Base-by-base conservation (phyloP, 2,329 filamentous ascomycete species). In the Fonsecaea erecta region DNA sequence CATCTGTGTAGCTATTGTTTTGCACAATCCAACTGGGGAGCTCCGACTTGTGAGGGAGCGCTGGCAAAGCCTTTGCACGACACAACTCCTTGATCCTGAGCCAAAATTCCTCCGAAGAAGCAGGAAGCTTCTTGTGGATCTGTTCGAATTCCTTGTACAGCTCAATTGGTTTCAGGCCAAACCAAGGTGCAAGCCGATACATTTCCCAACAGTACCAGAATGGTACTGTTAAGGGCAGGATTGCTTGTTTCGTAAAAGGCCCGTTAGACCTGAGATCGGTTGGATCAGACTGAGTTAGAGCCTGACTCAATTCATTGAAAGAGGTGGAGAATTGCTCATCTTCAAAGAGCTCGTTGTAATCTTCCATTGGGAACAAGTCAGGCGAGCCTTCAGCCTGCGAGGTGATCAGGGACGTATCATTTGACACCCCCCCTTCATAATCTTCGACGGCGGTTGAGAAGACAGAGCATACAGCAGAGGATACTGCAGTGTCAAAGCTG, bases 181-280 rank as follows among this genome's bases (percentile, higher is more conserved):
- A 11, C 1, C n/a, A 6, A 26, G 53, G 30, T 11, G 66, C 63
- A 32, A 68, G 30, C 11, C 66, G 63, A 26, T 66, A 51, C 16
- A 66, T 28, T 52, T 68, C 66, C 66, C 66, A 68, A 28, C 43
- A 58, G 24, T 61, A 60, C 63, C 63, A 66, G 48, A 60, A 68
- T 4, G 66, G 66, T 3, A 59, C 30, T 30, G 62, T 14, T 9
- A 21, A 16, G 4, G 66, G 63, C 3, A 68, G 35, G 26, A 28
- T 8, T n/a, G 58, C 53, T 32, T 34, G n/a, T 40, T n/a, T n/a
- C 24, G 74, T 74, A 61, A 81, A 81, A 0, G 79, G 79, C 1
- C 76, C 77, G n/a, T 71, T 63, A 0, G 68, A 60, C 11, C 74
- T 61, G 1, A 80, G 72, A 4, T 75, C 71, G 12, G 52, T 34